Evolutionary conservation across 345 rosid species (phyloP).

Genomic region (Salix koriyanagi): DNA sequence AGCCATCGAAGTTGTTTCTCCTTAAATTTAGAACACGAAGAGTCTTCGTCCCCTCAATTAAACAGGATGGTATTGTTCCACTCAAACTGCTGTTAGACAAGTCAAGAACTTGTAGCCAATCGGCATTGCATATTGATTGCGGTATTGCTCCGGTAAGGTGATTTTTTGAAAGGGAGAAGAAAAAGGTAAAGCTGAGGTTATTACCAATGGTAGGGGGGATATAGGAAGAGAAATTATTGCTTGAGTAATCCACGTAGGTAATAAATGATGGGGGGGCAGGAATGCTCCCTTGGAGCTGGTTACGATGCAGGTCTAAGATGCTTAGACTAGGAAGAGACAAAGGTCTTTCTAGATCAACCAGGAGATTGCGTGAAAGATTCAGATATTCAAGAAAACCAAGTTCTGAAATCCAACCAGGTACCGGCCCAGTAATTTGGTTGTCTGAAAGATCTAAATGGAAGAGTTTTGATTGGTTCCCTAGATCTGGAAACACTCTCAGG

Average conservation of each 20-base stretch:
- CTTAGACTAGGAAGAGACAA: not conserved
- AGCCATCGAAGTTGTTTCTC: constrained; percentile 20
- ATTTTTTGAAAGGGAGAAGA: constrained; percentile 36
- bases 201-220: constrained; percentile 22
- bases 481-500: constrained; percentile 25
- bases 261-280: not conserved
- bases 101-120: constrained; percentile 20
- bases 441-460: constrained; percentile 30
- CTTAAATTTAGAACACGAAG: constrained; percentile 33
- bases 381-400: not conserved
- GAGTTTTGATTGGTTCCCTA: constrained; percentile 22
- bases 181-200: not conserved
- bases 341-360: constrained; percentile 14
- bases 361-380: constrained; percentile 18
- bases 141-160: constrained; percentile 35
- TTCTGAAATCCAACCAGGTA: constrained; percentile 48
- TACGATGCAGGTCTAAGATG: constrained; percentile 26
- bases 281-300: constrained; percentile 28
- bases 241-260: constrained; percentile 29
- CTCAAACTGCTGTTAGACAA: constrained; percentile 34
- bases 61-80: constrained; percentile 27
- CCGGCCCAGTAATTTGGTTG: constrained; percentile 33
- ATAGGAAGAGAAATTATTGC: constrained; percentile 21
- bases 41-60: not conserved
- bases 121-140: constrained; percentile 24